Conservation (phyloP, 768 basidiomycete species). For the Daedaleopsis sinensis region DNA sequence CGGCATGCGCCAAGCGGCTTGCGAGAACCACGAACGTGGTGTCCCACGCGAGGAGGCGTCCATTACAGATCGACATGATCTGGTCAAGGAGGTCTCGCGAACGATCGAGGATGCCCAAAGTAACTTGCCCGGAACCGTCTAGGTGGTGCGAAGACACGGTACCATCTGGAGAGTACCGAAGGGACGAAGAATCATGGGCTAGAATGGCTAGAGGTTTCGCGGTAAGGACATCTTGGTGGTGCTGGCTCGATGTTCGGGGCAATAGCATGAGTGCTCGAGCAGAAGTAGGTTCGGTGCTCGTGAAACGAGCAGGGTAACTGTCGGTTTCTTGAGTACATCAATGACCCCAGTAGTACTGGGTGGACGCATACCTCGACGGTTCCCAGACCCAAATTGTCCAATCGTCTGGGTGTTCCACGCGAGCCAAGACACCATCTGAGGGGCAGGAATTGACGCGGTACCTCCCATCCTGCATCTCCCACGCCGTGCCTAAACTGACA, state of each 20-base stretch:
- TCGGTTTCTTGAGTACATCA: not conserved
- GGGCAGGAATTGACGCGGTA: constrained; percentile 7
- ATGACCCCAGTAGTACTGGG: not conserved
- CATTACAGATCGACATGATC: not conserved
- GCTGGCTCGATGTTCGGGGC: constrained; percentile 13
- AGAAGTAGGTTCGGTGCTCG: not conserved
- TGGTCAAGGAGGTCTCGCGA: constrained; percentile 6
- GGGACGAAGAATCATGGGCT: constrained; percentile 7
- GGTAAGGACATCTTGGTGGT: constrained; percentile 1
- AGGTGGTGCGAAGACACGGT: constrained; percentile 8
- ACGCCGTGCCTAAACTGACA: constrained; percentile 19
- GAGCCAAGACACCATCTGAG: constrained; percentile 11
- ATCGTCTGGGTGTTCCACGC: constrained; percentile 12
- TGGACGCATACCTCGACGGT: constrained; percentile 18
- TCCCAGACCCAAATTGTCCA: constrained; percentile 27
- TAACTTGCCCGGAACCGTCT: constrained; percentile 1
- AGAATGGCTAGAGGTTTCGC: constrained; percentile 20
- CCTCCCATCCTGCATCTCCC: constrained; percentile 17
- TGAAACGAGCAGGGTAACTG: constrained; percentile 2
- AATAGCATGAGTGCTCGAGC: constrained; percentile 13
- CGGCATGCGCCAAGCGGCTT: not conserved
- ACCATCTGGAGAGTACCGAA: constrained; percentile 17
- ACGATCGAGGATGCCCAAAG: constrained; percentile 13
- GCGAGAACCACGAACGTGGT: not conserved
- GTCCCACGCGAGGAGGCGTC: constrained; percentile 1